Percentiles rank a stretch among this genome's conserved stretches.
These are phyloP conservation scores for Pestalotiopsis sp. DNA, from an alignment of 2,329 filamentous ascomycete species.

Conservation along the genomic window DNA sequence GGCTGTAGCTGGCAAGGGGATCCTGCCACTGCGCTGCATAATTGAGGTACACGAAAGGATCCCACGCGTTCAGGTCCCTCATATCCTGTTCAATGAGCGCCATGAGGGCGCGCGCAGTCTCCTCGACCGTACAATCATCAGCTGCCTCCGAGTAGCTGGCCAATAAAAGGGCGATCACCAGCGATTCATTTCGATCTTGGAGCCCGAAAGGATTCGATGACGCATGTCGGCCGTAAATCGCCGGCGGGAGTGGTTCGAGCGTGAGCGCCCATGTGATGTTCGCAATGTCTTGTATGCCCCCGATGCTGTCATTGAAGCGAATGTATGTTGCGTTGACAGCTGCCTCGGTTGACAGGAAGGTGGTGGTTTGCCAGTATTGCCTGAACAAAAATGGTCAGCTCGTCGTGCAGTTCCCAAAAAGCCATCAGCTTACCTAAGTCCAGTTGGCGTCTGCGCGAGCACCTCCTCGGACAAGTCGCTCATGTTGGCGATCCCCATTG, in stretches of 20 bases:
- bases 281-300: not conserved
- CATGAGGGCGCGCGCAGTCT: conserved; percentile 9
- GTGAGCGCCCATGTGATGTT: conserved; percentile 13
- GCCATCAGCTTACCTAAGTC: not conserved
- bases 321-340: conserved; percentile 11
- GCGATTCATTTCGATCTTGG: conserved; percentile 2
- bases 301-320: conserved; percentile 11
- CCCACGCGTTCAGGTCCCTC: conserved; percentile 13
- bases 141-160: conserved; percentile 5
- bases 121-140: conserved; percentile 13
- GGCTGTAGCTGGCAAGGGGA: conserved; percentile 19
- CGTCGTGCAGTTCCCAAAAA: not conserved
- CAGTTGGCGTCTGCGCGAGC: not conserved
- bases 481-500: conserved; percentile 9
- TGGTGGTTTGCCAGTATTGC: conserved; percentile 1
- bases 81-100: conserved; percentile 11
- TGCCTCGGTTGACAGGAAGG: not conserved
- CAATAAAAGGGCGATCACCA: conserved; percentile 10
- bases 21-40: conserved; percentile 22
- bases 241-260: conserved; percentile 19
- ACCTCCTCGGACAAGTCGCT: not conserved
- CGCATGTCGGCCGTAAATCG: conserved; percentile 13
- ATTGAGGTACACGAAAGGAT: conserved; percentile 20
- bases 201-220: conserved; percentile 14
- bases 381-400: not conserved